These are phyloP conservation scores for Entomophthora muscae DNA, from an alignment of 371 early-diverging fungal species.

Conservation along the genomic window DNA sequence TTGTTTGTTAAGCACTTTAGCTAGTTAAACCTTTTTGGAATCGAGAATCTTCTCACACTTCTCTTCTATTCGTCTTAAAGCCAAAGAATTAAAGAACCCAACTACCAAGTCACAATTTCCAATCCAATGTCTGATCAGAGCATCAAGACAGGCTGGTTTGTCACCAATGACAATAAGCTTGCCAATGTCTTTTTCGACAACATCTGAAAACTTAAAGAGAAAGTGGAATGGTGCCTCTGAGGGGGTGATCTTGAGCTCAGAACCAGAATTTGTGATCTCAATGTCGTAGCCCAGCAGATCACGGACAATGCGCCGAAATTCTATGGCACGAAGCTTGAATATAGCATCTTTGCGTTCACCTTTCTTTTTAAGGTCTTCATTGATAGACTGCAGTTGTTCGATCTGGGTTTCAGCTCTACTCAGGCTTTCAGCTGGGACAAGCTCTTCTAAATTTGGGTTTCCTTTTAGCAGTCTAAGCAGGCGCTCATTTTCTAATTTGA, in stretches of 20 bases:
- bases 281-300: neutral
- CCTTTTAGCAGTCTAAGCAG: neutral
- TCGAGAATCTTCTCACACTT: neutral
- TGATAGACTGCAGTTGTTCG: neutral
- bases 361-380: neutral
- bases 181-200: neutral
- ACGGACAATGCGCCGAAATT: neutral
- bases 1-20: too few species aligned
- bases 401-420: neutral
- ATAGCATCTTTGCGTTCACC: neutral
- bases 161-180: neutral
- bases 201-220: neutral
- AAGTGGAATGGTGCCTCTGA: neutral
- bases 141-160: neutral
- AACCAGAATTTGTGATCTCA: neutral
- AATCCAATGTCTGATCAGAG: neutral
- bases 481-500: neutral
- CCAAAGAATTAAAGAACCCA: neutral
- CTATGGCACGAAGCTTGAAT: neutral
- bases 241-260: neutral
- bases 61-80: neutral
- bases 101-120: neutral
- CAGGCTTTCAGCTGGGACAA: neutral
- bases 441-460: neutral
- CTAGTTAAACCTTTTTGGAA: too few species aligned